Base-by-base conservation (phyloP, 2,329 filamentous ascomycete species). In the Tolypocladium tropicale region DNA sequence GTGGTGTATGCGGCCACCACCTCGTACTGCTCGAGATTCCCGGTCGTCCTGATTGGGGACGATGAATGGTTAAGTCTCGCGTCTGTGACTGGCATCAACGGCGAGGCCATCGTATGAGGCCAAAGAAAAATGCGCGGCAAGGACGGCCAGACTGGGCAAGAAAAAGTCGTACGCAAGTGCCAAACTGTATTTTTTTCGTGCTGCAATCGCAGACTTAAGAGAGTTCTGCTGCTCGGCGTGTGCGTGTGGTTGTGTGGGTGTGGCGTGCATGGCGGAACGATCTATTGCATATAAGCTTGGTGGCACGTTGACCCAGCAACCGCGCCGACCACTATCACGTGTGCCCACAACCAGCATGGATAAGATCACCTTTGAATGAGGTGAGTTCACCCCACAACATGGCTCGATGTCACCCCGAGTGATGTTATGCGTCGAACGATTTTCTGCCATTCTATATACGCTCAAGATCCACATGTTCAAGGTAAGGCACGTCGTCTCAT, bases 51-150 rank as follows among this genome's bases (percentile, higher is more conserved):
- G 32, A 65, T 59, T 43, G 70, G 67, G 39, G 69, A 70, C 53
- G 68, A 62, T 55, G 65, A 60, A 62, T 6, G 5, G 21, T 76
- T 76, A 55, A 76, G 66, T 55, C 65, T 67, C 56, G 69, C 66
- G 63, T 68, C 70, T 50, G 65, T 67, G 52, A 68, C 67, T 56
- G 71, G 72, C 59, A 70, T 72, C 58, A 77, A 64, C 53, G 75
- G 74, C 63, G 70, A 69, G 61, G 72, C 68, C 72, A 73, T 75
- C 56, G 49, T 63, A 58, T 39, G 54, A 50, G 32, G 18, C 18
- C 5, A n/a, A 12, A 33, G 34, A 28, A 10, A 34, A n/a, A 6
- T 23, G 52, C 37, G 37, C 52, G 28, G 6, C 25, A 18, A 2
- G 6, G 32, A 21, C n/a, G 2, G 16, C 28, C 28, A 49, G 28